Base-by-base conservation (phyloP, 192 early-diverging fungal genomes). In the Coemansia sp. region DNA sequence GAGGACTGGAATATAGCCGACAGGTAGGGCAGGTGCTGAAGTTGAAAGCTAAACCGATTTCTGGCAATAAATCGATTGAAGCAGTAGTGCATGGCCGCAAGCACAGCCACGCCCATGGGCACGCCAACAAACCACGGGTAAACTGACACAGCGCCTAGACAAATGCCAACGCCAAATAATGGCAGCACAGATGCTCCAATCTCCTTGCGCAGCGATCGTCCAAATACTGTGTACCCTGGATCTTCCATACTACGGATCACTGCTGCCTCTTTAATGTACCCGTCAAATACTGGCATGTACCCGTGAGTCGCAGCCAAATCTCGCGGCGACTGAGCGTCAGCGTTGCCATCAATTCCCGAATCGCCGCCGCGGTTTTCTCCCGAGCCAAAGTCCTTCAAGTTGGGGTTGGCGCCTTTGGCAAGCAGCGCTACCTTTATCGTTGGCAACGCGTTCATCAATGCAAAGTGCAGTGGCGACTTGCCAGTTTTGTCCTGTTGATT, bases 401-500 rank as follows among this genome's bases (percentile, higher is more conserved):
- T 78, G 15, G 83, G 67, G 56, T 88, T 76, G 8, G 87, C 92
- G 12, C 90, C 93, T 32, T 86, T 84, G 39, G 92, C 87, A 5
- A 98, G 75, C 47, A 96, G 81, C 41, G 81, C 85, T 29, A 88
- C 79, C 41, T 89, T 67, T 56, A 86, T 85, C 0, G 79, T 64
- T 1, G 75, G 70, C 39, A 82, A 74, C 5, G 83, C 84, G 58
- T 83, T 84, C 57, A 88, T 86, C 54, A 96, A 85, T 7, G 91
- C 93, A 91, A 93, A 98, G 72, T 98, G 95, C 59, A 98, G 75
- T 0, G 94, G 87, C 5, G 94, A 91, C 62, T 91, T 90, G 60
- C 89, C 87, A 19, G 85, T 84, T 37, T 80, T 72, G 70, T 97
- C 95, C 38, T 69, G 76, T 17, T 85, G 73, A 32, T 90, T 83